Conservation (phyloP, 2,329 filamentous ascomycete genomes). For the Clonostachys byssicola region DNA sequence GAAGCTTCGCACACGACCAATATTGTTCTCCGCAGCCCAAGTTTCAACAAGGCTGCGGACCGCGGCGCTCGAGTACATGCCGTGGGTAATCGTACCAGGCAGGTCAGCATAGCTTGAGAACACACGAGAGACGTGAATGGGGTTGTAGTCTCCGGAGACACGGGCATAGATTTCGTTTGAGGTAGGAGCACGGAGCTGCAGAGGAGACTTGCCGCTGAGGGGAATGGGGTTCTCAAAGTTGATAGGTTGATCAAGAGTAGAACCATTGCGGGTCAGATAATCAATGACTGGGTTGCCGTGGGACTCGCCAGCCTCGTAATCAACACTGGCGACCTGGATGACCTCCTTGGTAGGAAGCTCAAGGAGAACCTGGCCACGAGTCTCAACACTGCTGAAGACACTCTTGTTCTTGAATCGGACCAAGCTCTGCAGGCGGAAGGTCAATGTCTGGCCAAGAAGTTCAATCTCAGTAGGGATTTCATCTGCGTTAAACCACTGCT, state of each 20-base stretch:
- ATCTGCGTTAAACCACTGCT: constrained; percentile 95
- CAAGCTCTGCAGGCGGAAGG: constrained; percentile 91
- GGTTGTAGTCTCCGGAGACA: constrained; percentile 97
- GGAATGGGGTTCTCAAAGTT: constrained; percentile 98
- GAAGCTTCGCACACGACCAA: constrained; percentile 95
- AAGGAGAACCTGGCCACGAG: constrained; percentile 84
- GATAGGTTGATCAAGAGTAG: constrained; percentile 91
- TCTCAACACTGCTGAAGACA: constrained; percentile 88
- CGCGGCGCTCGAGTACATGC: constrained; percentile 98
- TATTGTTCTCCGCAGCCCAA: constrained; percentile 98
- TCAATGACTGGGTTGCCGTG: constrained; percentile 97
- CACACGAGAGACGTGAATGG: constrained; percentile 95
- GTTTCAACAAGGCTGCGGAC: constrained; percentile 96
- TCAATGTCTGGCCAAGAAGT: constrained; percentile 87
- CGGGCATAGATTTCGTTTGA: constrained; percentile 98
- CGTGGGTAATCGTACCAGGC: constrained; percentile 95
- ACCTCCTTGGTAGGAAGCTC: constrained; percentile 96
- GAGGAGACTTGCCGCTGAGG: constrained; percentile 83
- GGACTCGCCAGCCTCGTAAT: constrained; percentile 87
- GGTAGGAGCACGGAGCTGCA: constrained; percentile 84
- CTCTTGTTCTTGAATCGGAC: constrained; percentile 93
- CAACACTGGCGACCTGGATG: constrained; percentile 94
- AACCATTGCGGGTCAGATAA: constrained; percentile 88
- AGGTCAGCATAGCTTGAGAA: constrained; percentile 95
- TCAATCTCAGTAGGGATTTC: constrained; percentile 67